Evolutionary conservation across 495 filamentous ascomycete genomes (phyloP).

Genomic region (Podospora australis): DNA sequence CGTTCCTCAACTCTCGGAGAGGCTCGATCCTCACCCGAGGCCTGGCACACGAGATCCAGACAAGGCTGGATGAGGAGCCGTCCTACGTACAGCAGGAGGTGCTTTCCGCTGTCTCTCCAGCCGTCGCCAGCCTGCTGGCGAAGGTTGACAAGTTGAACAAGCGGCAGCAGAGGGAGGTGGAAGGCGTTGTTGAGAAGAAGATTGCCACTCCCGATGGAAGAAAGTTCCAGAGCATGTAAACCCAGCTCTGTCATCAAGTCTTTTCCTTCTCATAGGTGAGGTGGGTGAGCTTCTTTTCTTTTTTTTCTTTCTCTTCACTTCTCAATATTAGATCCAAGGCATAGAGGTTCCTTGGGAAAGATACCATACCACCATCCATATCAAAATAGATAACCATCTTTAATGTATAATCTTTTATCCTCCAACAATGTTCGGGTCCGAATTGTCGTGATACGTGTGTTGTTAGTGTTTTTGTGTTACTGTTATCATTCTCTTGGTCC

Average conservation of each 20-base stretch:
- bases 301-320: no score
- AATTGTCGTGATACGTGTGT: no score
- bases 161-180: conserved; percentile 7
- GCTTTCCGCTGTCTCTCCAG: neutral
- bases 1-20: neutral
- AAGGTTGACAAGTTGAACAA: neutral
- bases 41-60: conserved; percentile 1
- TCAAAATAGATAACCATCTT: no score
- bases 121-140: neutral
- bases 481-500: no score
- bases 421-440: no score
- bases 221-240: neutral
- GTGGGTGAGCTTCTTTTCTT: no score
- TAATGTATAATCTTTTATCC: no score
- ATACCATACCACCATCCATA: no score
- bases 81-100: conserved; percentile 6
- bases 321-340: no score
- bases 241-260: neutral
- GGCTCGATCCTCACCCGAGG: neutral
- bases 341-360: no score
- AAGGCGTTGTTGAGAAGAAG: neutral
- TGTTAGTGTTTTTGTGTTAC: no score
- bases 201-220: neutral
- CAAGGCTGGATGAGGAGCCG: conserved; percentile 1
- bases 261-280: no score